Evolutionary conservation across 2,329 filamentous ascomycete genomes (phyloP).

Genomic region (Xylariomycetidae sp.): DNA sequence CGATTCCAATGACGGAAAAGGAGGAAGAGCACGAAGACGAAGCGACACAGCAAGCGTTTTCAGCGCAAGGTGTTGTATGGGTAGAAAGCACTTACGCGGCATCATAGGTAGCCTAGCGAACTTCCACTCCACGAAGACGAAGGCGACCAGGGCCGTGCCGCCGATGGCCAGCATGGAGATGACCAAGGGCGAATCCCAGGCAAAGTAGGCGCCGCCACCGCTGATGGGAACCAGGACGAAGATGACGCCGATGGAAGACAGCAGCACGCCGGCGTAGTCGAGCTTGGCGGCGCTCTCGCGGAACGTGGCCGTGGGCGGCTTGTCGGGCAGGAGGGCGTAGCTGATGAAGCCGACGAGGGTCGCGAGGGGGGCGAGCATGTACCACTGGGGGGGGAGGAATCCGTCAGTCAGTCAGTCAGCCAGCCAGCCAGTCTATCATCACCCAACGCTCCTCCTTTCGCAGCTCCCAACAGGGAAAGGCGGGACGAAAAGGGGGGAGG

Average conservation of each 20-base stretch:
- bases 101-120: constrained; percentile 52
- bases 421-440: too few species aligned
- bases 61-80: constrained; percentile 3
- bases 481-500: too few species aligned
- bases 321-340: constrained; percentile 46
- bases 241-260: constrained; percentile 49
- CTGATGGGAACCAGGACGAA: constrained; percentile 59
- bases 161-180: constrained; percentile 53
- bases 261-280: constrained; percentile 52
- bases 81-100: constrained; percentile 32
- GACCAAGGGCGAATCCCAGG: constrained; percentile 50
- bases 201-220: constrained; percentile 48
- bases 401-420: too few species aligned
- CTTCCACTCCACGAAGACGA: constrained; percentile 50
- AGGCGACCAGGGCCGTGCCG: constrained; percentile 36
- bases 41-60: too few species aligned
- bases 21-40: too few species aligned
- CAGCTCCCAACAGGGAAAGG: too few species aligned
- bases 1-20: too few species aligned
- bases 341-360: constrained; percentile 37
- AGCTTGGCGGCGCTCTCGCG: constrained; percentile 46
- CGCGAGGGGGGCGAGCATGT: too few species aligned
- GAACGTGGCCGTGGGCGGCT: constrained; percentile 36
- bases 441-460: too few species aligned
- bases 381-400: too few species aligned